These are phyloP conservation scores for Cytospora piceicola DNA, from an alignment of 2,329 filamentous ascomycete species.

Conservation along the genomic window DNA sequence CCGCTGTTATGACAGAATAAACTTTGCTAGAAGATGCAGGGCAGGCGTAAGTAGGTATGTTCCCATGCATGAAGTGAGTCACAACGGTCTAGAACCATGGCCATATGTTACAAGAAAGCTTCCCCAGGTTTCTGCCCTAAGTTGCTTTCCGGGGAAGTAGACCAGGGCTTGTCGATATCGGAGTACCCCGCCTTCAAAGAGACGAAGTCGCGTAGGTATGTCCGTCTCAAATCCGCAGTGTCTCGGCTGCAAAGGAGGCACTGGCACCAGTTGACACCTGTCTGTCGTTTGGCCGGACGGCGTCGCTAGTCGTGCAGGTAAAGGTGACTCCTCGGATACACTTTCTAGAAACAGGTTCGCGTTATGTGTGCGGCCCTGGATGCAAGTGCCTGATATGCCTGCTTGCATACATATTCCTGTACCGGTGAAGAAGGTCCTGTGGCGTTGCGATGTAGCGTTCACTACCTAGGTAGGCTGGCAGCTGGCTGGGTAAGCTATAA, in stretches of 20 bases:
- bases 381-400: neutral
- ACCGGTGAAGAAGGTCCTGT: neutral
- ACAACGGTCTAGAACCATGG: slow-evolving; percentile 9
- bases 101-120: neutral
- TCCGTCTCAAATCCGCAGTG: neutral
- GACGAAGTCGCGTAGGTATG: too few relatives aligned
- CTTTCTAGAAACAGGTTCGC: slow-evolving; percentile 14
- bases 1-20: neutral
- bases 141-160: slow-evolving; percentile 10
- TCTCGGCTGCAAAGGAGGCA: slow-evolving; percentile 7
- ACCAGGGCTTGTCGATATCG: too few relatives aligned
- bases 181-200: neutral
- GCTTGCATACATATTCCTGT: neutral
- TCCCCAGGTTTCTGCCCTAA: neutral
- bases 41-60: neutral
- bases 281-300: neutral
- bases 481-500: neutral
- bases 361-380: neutral
- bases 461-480: neutral
- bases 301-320: neutral
- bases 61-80: neutral
- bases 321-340: slow-evolving; percentile 7
- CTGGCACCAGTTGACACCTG: neutral
- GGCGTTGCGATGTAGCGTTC: neutral
- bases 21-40: slow-evolving; percentile 6